These are phyloP conservation scores for Eucalyptus cloeziana DNA, from an alignment of 345 rosid genomes.

Conservation along the genomic window DNA sequence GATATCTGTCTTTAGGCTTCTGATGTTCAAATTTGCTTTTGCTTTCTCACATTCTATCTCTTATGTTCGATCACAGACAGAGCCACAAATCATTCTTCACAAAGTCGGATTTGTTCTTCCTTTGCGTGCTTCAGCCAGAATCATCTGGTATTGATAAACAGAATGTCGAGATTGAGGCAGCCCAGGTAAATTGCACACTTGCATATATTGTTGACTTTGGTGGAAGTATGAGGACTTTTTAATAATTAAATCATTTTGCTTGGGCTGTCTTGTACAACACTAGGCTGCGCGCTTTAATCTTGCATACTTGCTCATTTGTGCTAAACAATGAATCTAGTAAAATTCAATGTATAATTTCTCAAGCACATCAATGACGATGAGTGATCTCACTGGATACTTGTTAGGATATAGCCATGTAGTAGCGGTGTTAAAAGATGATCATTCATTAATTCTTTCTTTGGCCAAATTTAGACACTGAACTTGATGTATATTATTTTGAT, in stretches of 20 bases:
- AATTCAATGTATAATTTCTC: neutral
- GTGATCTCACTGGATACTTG: neutral
- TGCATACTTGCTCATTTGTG: neutral
- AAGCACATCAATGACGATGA: rapidly evolving
- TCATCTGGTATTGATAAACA: conserved; percentile 18
- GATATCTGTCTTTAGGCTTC: too few species aligned
- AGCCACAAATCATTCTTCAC: conserved; percentile 22
- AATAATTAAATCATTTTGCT: neutral
- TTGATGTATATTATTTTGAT: too few species aligned
- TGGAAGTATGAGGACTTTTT: neutral
- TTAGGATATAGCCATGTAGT: neutral
- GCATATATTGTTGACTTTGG: neutral
- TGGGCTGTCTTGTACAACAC: neutral
- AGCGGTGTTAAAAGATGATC: neutral
- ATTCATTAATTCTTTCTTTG: neutral
- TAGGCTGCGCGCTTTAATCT: neutral
- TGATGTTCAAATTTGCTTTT: too few species aligned
- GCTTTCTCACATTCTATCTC: neutral
- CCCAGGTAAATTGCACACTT: conserved; percentile 4
- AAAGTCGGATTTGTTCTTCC: conserved; percentile 28
- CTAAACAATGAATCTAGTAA: neutral
- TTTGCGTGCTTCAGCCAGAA: conserved; percentile 19
- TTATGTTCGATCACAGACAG: conserved; percentile 4
- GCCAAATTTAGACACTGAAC: too few species aligned
- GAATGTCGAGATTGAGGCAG: conserved; percentile 22